Evolutionary conservation across 129 eudicot species (phyloP).

Genomic region (Gnaphalium uliginosum): DNA sequence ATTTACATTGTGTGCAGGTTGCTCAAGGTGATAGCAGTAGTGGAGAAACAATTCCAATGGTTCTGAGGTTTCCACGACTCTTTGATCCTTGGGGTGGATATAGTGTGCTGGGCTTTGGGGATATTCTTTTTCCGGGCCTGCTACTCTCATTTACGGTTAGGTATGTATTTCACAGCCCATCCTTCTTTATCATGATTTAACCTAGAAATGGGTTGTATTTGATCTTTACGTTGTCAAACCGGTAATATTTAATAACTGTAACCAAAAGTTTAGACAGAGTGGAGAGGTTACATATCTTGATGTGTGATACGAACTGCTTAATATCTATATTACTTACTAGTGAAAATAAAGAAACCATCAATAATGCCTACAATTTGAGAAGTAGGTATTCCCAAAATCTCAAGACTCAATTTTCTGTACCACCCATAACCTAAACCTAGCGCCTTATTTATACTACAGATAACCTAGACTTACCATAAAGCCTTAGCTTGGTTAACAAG

Average conservation of each 20-base stretch:
- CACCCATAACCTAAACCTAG: too few species aligned
- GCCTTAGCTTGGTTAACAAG: too few species aligned
- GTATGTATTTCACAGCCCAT: constrained; percentile 35
- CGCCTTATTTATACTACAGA: too few species aligned
- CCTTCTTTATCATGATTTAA: not conserved
- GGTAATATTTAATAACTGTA: not conserved
- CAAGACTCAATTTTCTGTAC: too few species aligned
- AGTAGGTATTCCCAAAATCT: too few species aligned
- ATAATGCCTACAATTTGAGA: too few species aligned
- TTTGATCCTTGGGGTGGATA: constrained; percentile 88
- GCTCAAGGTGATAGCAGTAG: constrained; percentile 82
- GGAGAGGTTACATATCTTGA: too few species aligned
- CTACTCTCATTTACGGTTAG: constrained; percentile 74
- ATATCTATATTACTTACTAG: too few species aligned
- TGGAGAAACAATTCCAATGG: constrained; percentile 96
- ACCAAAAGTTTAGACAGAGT: too few species aligned
- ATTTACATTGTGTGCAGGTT: constrained; percentile 48
- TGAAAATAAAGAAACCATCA: too few species aligned
- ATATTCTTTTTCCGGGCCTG: constrained; percentile 90
- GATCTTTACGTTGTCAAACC: not conserved
- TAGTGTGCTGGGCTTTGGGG: constrained; percentile 90
- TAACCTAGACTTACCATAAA: too few species aligned
- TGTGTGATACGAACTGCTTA: too few species aligned
- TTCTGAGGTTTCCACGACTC: constrained; percentile 74
- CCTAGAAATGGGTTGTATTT: not conserved